Evolutionary conservation across 106 monocot genomes (phyloP), one percentile per base, ranked within the genome.

Genomic region (Dendrobium huoshanense): DNA sequence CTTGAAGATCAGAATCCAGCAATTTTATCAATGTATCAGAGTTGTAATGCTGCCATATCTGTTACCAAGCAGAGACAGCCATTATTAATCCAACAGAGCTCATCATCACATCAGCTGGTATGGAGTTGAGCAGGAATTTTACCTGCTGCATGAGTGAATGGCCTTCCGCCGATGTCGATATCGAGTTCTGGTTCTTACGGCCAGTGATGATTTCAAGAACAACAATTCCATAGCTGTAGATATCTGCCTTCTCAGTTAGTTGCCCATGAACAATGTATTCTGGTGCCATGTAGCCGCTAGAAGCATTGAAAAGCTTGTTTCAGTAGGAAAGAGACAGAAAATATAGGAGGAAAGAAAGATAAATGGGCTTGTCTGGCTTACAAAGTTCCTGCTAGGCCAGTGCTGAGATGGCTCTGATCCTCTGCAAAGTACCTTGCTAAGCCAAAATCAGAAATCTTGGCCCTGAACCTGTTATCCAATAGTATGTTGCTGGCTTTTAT

Each of bases 401-500:
- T 92, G 82, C 92, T 92, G 77, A 92, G 87, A 84, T 92, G 92
- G 51, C 84, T 86, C 78, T 87, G 87, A 80, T 85, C 92, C 81
- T 89, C 92, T 25, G 80, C 83, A 70, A 92, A 87, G 67, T 82
- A 78, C 68, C 89, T 85, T 0, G 92, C 92, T 37, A 92, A 72
- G 2, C 92, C 92, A 37, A 92, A 92, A 87, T 92, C 92, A 2
- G 89, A 83, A 8, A 92, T 86, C 68, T 92, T 92, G 22, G 92
- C 82, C 78, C 64, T 82, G 58, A 89, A 92, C 19, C 51, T 89
- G 54, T 87, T 84, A 41, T 92, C 92, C 41, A 91, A 51, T 64
- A 91, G 72, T 47, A 94, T 77, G 67, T 94, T 94, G 79, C 91
- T 91, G 7, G 91, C 87, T 78, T 94, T 94, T 75, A 94, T 87